Conservation (phyloP, 2,329 filamentous ascomycete species). For the Fusarium sp. region DNA sequence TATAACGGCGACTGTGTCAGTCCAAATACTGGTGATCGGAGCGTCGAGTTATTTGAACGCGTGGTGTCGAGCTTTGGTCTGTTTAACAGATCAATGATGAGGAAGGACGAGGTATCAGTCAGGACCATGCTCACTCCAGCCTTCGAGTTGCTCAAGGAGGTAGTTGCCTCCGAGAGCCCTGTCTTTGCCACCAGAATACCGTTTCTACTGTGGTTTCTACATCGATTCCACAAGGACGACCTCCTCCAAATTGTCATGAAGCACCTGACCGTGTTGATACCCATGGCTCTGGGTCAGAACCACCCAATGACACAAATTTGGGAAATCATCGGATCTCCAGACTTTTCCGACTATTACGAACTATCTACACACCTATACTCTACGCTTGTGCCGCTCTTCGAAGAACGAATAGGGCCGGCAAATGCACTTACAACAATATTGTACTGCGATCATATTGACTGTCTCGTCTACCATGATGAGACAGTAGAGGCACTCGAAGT, state of each 20-base stretch:
- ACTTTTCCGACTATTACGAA: conserved; percentile 50
- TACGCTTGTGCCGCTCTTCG: conserved; percentile 47
- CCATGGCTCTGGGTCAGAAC: conserved; percentile 46
- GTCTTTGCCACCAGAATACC: conserved; percentile 50
- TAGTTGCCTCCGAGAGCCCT: conserved; percentile 49
- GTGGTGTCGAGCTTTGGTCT: conserved; percentile 50
- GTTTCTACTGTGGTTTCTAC: conserved; percentile 52
- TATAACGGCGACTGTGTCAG: conserved; percentile 48
- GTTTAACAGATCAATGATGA: conserved; percentile 50
- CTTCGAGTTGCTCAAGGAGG: conserved; percentile 51
- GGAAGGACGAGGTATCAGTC: conserved; percentile 49
- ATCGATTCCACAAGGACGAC: conserved; percentile 49
- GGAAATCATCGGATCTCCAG: conserved; percentile 46
- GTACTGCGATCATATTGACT: conserved; percentile 52
- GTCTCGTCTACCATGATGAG: conserved; percentile 44
- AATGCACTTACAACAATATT: conserved; percentile 50
- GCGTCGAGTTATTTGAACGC: conserved; percentile 51
- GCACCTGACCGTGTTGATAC: conserved; percentile 47
- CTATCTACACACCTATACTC: conserved; percentile 49
- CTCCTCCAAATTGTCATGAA: conserved; percentile 49
- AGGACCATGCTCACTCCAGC: conserved; percentile 48
- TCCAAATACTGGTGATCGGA: conserved; percentile 43
- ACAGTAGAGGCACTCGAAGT: conserved; percentile 45
- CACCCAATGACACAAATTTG: conserved; percentile 50
- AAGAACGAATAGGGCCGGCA: conserved; percentile 48